Evolutionary conservation across 2,329 filamentous ascomycete species (phyloP), one percentile per base, ranked within the genome.

Genomic region (Penicillium sp.): DNA sequence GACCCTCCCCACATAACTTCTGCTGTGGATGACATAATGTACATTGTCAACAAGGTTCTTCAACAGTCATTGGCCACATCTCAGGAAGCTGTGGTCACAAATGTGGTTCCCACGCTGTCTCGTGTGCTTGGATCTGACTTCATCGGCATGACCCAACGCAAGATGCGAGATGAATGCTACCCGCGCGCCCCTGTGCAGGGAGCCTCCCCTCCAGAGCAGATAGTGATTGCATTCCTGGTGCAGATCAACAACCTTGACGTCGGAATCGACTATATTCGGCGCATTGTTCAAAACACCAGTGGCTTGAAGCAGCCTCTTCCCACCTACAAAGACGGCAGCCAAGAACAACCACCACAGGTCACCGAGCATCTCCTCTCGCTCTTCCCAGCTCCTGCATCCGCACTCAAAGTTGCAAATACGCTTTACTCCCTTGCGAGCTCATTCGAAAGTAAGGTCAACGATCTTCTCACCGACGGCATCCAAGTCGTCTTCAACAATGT

Each of bases 1-100:
- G 92, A 92, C 66, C 85, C 92, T 3, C 95, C 95, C 0, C 96
- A 91, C 70, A 96, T 99, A 67, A 93, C 95, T 44, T 92, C 93
- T 2, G 93, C 93, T 0, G 93, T 99, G 9, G 95, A 99, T 78
- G 95, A 97, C 77, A 92, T 98, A 69, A 98, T 99, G 93, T 99
- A 98, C 76, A 97, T 99, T 67, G 91, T 96, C 71, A 96, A 96
- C 71, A 89, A 93, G 50, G 90, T 98, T 33, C 82, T 98, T 8
- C 89, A 96, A 62, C 88, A 93, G 63, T 90, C 92, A 0, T 81
- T 98, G 23, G 89, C 91, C 0, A 98, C 96, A 0, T 91, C 90
- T 2, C 93, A 97, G 71, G 83, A 88, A 64, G 83, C 88, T 19
- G 87, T 96, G 3, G 84, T 96, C 23, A 85, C 86, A 43, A 90